phyloP scores from a whole-genome alignment of 768 basidiomycete species.

The Hortiboletus campestris region DNA sequence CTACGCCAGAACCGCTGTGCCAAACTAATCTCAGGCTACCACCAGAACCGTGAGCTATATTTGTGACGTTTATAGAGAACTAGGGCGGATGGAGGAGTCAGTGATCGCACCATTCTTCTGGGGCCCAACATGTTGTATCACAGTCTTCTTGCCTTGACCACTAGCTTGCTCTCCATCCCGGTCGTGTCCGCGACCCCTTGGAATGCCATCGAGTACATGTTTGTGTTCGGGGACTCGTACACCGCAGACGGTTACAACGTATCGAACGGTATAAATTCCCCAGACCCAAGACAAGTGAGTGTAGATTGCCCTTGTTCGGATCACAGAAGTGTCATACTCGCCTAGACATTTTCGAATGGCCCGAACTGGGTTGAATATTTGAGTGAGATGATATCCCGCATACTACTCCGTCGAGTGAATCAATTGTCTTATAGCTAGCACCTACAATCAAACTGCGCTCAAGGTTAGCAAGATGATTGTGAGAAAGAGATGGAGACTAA shows the following conservation, averaged over 20 bases:
- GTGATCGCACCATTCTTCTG: not conserved
- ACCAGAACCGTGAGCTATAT: not conserved
- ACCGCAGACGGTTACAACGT: constrained; percentile 60
- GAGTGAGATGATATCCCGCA: constrained; percentile 33
- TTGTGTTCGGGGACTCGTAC: constrained; percentile 66
- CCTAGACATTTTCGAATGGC: constrained; percentile 58
- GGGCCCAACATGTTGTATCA: constrained; percentile 11
- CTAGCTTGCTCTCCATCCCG: constrained; percentile 5
- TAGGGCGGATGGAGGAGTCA: not conserved
- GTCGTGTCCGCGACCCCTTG: constrained; percentile 38
- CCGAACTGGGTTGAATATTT: constrained; percentile 61
- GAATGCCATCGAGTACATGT: constrained; percentile 52
- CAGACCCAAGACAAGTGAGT: constrained; percentile 50
- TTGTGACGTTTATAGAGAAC: constrained; percentile 6
- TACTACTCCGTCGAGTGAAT: not conserved
- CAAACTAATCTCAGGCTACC: not conserved
- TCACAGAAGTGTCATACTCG: not conserved
- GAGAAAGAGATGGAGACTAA: not conserved
- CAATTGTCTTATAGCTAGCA: constrained; percentile 35
- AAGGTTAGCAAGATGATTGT: constrained; percentile 33
- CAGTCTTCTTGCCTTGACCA: constrained; percentile 1
- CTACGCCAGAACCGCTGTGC: not conserved
- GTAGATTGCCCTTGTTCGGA: not conserved
- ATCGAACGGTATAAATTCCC: constrained; percentile 53
- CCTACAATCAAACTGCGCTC: constrained; percentile 55